Base-by-base conservation (phyloP, 345 rosid species). In the Dipteronia sinensis region DNA sequence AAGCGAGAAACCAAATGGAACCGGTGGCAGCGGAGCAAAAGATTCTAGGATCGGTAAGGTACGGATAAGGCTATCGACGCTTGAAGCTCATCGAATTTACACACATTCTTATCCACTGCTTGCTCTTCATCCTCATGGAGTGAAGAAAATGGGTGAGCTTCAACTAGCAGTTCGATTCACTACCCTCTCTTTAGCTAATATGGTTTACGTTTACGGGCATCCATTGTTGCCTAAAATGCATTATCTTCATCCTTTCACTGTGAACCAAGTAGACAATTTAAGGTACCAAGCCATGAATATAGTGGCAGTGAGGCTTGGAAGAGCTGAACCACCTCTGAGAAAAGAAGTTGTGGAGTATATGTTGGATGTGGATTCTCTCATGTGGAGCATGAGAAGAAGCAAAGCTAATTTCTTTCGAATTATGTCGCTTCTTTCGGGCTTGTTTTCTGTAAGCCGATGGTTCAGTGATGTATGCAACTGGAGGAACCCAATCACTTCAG, bases 361-460 rank as follows among this genome's bases (percentile, higher is more conserved):
- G 98, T 72, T 94, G 10, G 98, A 94, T 80, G 94, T 94, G 55
- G 97, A 92, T 73, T 92, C 97, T 0, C 94, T 91, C 67, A 78
- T 88, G 81, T 92, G 97, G 98, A 94, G 98, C 81, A 92, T 92
- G 96, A 89, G 97, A 78, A 88, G 96, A 86, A 94, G 96, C 86
- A 94, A 92, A 85, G 98, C 93, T 7, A 92, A 92, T 77, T 92
- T 94, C 83, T 91, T 91, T 65, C 82, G 97, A n/a, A 85, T 94
- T 47, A 90, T 90, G 89, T 88, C 95, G 0, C 86, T 94, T 20
- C 65, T 89, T 11, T 89, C 94, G 0, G 86, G 93, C 12, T 74
- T 79, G 78, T 82, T 92, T 68, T 71, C 88, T 0, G 72, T 89
- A 9, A 83, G 79, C 46, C 67, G 80, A 5, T 92, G 97, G 98